A percentile compares a stretch with the other conserved stretches of the same genome.
Conservation (phyloP, 1,139 yeast species). For the Diutina pseudorugosa region DNA sequence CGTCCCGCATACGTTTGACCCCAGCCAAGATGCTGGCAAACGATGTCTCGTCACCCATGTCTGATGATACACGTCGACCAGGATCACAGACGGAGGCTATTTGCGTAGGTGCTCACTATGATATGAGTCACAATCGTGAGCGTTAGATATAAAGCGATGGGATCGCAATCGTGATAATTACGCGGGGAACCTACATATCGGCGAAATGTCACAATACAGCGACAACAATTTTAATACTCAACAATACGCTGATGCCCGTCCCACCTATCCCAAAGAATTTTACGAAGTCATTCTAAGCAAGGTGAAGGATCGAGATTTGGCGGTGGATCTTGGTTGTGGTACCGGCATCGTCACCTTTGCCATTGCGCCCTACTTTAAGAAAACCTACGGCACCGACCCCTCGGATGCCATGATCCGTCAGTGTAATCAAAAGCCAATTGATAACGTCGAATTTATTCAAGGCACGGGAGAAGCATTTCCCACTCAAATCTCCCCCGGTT, state of each 20-base stretch:
- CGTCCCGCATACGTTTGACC: slow-evolving; percentile 37
- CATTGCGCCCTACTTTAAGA: slow-evolving; percentile 28
- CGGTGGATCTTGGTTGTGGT: slow-evolving; percentile 74
- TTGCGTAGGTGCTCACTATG: not conserved
- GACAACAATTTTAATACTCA: slow-evolving; percentile 20
- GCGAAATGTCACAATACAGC: slow-evolving; percentile 14
- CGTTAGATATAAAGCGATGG: not conserved
- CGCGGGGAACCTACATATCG: not conserved
- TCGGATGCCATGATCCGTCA: slow-evolving; percentile 49
- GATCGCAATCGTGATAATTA: not conserved
- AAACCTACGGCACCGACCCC: slow-evolving; percentile 58
- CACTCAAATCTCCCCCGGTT: slow-evolving; percentile 13
- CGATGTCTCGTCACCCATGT: slow-evolving; percentile 15
- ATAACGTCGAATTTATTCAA: slow-evolving; percentile 15
- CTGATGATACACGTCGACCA: not conserved
- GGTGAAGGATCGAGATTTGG: slow-evolving; percentile 17
- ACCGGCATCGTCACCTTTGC: slow-evolving; percentile 69
- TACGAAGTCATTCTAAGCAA: slow-evolving; percentile 19
- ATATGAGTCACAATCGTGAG: not conserved
- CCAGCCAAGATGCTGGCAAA: slow-evolving; percentile 56
- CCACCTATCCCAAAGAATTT: slow-evolving; percentile 23
- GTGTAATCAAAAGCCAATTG: slow-evolving; percentile 18
- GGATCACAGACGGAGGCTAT: not conserved
- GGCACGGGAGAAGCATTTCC: slow-evolving; percentile 11
- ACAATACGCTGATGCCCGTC: slow-evolving; percentile 28